Evolutionary conservation across 23 red algal species (phyloP).

Genomic region (Gracilaria gracilis): DNA sequence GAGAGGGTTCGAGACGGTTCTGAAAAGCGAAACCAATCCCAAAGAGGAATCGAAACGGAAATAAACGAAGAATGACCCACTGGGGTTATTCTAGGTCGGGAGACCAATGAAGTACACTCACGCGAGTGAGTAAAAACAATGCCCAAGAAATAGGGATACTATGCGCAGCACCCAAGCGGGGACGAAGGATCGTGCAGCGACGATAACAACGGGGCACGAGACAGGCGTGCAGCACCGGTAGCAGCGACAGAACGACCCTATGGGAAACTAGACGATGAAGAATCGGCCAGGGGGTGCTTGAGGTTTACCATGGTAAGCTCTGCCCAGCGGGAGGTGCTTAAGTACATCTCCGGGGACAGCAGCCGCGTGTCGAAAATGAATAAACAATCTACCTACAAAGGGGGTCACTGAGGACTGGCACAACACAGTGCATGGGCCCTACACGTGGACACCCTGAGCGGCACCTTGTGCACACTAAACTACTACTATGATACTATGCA

Average conservation of each 20-base stretch:
- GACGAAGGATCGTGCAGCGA: not conserved
- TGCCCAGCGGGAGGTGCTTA: not conserved
- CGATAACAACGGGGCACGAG: slow-evolving; percentile 22
- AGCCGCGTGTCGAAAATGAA: not conserved
- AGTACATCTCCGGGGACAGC: not conserved
- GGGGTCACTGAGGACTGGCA: not conserved
- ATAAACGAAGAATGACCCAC: not conserved
- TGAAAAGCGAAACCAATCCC: not conserved
- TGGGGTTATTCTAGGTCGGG: slow-evolving; percentile 10
- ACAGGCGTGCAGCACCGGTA: not conserved
- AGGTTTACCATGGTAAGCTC: not conserved
- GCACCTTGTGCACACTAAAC: too few species aligned
- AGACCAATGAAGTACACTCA: slow-evolving; percentile 9
- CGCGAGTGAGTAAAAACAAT: not conserved
- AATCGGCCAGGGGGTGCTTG: not conserved
- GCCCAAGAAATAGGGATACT: not conserved
- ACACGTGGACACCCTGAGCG: too few species aligned
- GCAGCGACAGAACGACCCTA: not conserved
- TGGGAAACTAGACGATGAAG: not conserved
- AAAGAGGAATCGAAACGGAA: not conserved
- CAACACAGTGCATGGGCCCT: too few species aligned
- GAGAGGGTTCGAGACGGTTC: not conserved
- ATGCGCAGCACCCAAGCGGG: slow-evolving; percentile 1
- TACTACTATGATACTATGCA: too few species aligned
- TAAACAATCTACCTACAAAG: not conserved